Percentiles rank a stretch among this genome's conserved stretches.
phyloP scores from a whole-genome alignment of 495 filamentous ascomycete genomes.

The Penicillium antarcticum region DNA sequence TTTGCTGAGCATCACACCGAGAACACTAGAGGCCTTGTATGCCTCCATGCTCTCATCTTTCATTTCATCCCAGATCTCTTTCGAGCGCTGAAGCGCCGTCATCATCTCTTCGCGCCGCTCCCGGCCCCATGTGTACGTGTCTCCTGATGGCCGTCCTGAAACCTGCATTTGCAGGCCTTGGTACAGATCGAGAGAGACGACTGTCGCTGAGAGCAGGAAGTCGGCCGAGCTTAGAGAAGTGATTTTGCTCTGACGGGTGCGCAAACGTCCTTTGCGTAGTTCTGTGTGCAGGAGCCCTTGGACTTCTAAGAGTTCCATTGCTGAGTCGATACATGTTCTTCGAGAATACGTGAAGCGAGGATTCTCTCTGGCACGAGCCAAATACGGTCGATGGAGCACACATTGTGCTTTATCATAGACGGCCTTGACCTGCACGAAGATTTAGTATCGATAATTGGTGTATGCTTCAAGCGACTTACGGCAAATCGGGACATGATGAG shows the following conservation, averaged over 20 bases:
- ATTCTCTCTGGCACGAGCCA: conserved; percentile 73
- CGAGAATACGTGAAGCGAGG: conserved; percentile 79
- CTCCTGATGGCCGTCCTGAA: conserved; percentile 41
- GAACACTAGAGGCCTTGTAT: conserved; percentile 73
- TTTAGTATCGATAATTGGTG: conserved; percentile 11
- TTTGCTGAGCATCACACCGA: conserved; percentile 77
- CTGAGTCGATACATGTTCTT: conserved; percentile 81
- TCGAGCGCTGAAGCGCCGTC: conserved; percentile 63
- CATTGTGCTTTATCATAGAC: conserved; percentile 87
- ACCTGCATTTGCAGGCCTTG: conserved; percentile 34
- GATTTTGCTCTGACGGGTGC: conserved; percentile 68
- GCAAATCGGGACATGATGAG: conserved; percentile 83
- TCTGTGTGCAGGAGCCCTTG: conserved; percentile 75
- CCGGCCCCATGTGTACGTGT: conserved; percentile 62
- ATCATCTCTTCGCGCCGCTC: conserved; percentile 77
- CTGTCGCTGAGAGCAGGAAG: conserved; percentile 85
- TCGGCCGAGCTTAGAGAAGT: conserved; percentile 77
- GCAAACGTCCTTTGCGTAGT: conserved; percentile 67
- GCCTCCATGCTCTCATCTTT: conserved; percentile 81
- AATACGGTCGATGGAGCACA: conserved; percentile 84
- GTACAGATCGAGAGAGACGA: conserved; percentile 80
- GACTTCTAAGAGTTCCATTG: conserved; percentile 72
- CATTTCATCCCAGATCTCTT: conserved; percentile 73
- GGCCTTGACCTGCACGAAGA: conserved; percentile 57
- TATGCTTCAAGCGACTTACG: conserved; percentile 20